Conservation (phyloP, 2,329 filamentous ascomycete species). For the Neonectria coccinea region DNA sequence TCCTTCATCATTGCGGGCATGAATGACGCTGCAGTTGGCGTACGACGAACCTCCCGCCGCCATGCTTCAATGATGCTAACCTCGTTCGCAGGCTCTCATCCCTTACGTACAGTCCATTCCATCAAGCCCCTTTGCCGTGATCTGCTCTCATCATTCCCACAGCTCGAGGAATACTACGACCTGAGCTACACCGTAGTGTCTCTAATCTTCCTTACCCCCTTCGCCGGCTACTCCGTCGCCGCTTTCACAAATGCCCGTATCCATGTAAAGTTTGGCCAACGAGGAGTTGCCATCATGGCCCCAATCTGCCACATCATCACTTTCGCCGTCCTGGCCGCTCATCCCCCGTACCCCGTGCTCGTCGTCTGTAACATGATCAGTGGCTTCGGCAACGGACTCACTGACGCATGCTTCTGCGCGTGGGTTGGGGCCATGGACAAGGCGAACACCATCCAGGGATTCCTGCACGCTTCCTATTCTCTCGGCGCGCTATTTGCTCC, state of each 20-base stretch:
- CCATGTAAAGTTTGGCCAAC: constrained; percentile 71
- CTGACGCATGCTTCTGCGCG: constrained; percentile 63
- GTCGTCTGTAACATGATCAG: constrained; percentile 72
- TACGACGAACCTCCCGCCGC: constrained; percentile 46
- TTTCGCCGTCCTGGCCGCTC: constrained; percentile 69
- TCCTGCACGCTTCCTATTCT: constrained; percentile 75
- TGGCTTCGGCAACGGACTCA: constrained; percentile 75
- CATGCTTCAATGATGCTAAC: constrained; percentile 1
- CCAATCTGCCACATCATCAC: constrained; percentile 71
- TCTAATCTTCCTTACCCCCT: constrained; percentile 72
- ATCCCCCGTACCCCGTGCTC: constrained; percentile 74
- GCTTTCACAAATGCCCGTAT: constrained; percentile 71
- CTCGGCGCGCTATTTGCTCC: constrained; percentile 73
- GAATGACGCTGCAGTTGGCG: constrained; percentile 72
- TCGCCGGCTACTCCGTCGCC: constrained; percentile 71
- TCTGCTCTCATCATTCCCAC: not conserved
- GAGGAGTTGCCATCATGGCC: constrained; percentile 73
- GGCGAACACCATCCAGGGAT: constrained; percentile 74
- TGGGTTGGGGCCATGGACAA: constrained; percentile 74
- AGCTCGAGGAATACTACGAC: constrained; percentile 72
- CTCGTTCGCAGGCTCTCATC: constrained; percentile 39
- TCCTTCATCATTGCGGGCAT: constrained; percentile 71
- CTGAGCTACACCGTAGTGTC: constrained; percentile 71
- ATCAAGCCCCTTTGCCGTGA: fast-evolving
- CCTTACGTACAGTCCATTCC: constrained; percentile 33